These are phyloP conservation scores for Colletotrichum gigasporum DNA, from an alignment of 2,329 filamentous ascomycete species.

Conservation along the genomic window DNA sequence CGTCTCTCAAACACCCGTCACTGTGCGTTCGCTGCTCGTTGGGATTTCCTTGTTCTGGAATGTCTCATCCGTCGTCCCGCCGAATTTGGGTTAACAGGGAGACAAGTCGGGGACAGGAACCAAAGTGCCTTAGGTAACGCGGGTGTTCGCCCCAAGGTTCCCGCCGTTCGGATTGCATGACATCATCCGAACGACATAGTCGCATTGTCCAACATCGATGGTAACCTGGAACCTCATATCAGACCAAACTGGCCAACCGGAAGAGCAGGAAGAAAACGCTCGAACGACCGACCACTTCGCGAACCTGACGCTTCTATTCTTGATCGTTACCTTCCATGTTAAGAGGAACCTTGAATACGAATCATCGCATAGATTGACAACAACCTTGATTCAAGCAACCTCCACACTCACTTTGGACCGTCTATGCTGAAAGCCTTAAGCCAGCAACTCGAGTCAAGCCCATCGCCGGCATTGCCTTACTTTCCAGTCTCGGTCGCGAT, in stretches of 20 bases:
- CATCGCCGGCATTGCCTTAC: not conserved
- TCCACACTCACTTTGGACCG: not conserved
- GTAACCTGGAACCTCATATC: not conserved
- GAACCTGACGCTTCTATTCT: not conserved
- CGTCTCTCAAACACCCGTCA: not conserved
- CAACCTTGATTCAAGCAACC: not conserved
- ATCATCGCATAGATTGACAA: not conserved
- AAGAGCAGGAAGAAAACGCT: not conserved
- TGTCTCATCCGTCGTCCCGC: not conserved
- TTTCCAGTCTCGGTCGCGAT: not conserved
- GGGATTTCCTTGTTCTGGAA: not conserved
- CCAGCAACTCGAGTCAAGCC: not conserved
- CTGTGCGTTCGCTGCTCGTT: not conserved
- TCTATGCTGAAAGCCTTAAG: not conserved
- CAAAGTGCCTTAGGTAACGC: too few relatives aligned
- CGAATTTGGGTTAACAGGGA: not conserved
- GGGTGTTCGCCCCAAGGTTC: not conserved
- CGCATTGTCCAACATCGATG: not conserved
- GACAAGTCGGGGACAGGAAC: not conserved
- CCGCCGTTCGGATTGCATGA: slow-evolving; percentile 23
- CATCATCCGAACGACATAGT: slow-evolving; percentile 31
- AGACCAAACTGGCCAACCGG: not conserved
- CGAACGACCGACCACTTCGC: not conserved
- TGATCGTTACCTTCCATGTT: not conserved
- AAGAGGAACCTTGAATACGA: not conserved